Percentiles rank a stretch among this genome's conserved stretches.
Evolutionary conservation across 371 early-diverging fungal species (phyloP).

Genomic region (Blakeslea trispora): DNA sequence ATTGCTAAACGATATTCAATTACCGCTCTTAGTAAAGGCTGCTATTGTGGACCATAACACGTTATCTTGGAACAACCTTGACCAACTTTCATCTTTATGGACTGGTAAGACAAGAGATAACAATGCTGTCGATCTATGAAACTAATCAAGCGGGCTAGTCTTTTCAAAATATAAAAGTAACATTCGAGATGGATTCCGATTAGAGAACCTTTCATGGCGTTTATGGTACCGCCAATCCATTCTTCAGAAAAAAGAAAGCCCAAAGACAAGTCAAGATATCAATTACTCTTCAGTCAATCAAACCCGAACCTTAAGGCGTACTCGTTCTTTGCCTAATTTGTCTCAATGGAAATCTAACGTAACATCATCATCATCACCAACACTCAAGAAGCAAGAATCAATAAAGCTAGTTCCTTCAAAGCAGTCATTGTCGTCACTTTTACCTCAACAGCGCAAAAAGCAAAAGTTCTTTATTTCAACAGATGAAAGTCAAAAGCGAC

Average conservation of each 20-base stretch:
- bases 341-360: slow-evolving; percentile 8
- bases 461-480: slow-evolving; percentile 19
- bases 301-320: slow-evolving; percentile 6
- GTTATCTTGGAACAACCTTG: slow-evolving; percentile 26
- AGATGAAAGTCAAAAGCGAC: neutral
- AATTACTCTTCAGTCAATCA: slow-evolving; percentile 1
- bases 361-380: slow-evolving; percentile 5
- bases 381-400: neutral
- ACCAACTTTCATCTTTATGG: slow-evolving; percentile 28
- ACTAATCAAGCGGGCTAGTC: slow-evolving; percentile 3
- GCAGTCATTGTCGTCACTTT: neutral
- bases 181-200: slow-evolving; percentile 26
- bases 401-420: neutral
- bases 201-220: slow-evolving; percentile 36
- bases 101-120: slow-evolving; percentile 10
- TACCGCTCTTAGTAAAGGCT: slow-evolving; percentile 17
- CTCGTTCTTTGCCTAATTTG: slow-evolving; percentile 20
- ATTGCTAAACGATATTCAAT: slow-evolving; percentile 22
- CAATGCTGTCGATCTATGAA: neutral
- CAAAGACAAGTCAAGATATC: slow-evolving; percentile 22
- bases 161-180: slow-evolving; percentile 25
- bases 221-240: slow-evolving; percentile 31
- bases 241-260: slow-evolving; percentile 22
- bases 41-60: slow-evolving; percentile 19
- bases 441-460: slow-evolving; percentile 3